Base-by-base conservation (phyloP, 306 rosid species). In the Fragaria iinumae region DNA sequence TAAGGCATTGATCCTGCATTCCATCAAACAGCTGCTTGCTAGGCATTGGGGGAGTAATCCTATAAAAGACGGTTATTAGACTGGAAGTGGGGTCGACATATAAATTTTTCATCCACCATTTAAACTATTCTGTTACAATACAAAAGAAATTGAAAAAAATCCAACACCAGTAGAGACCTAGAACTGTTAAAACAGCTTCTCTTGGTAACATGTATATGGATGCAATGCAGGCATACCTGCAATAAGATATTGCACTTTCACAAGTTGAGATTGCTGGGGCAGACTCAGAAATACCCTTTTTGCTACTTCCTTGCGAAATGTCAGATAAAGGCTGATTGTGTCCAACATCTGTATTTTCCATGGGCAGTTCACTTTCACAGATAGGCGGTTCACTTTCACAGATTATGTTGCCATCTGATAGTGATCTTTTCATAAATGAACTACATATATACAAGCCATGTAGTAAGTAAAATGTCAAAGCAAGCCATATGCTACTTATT, bases 401-500 rank as follows among this genome's bases (percentile, higher is more conserved):
- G 41, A 77, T 71, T 82, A 96, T 88, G 86, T 86, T 89, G 59
- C 99, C 97, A 77, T 87, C 99, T 17, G 98, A 96, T 65, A 91
- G 87, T 9, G 99, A 96, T 86, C 98, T 89, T 86, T 86, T 92
- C 38, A 92, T 85, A 78, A 62, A 77, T 63, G 85, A 76, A 88
- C 99, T 95, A 77, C 81, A 82, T 80, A 85, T 39, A 64, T 53
- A 79, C 80, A 80, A 81, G 32, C 17, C 55, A n/a, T 21, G 29
- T 74, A n/a, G 9, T 43, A 62, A 60, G 59, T 62, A 12, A 74
- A 8, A 17, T 16, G 57, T 12, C 70, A 45, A 48, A 29, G 14
- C 59, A 29, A 44, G 71, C 29, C 60, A 60, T 6, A 74, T 36
- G 20, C 14, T 44, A 74, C 43, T 56, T 57, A 73, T 73, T 41